These are phyloP conservation scores for Oryza coarctata DNA, from an alignment of 176 grass and related monocot species.

Conservation along the genomic window DNA sequence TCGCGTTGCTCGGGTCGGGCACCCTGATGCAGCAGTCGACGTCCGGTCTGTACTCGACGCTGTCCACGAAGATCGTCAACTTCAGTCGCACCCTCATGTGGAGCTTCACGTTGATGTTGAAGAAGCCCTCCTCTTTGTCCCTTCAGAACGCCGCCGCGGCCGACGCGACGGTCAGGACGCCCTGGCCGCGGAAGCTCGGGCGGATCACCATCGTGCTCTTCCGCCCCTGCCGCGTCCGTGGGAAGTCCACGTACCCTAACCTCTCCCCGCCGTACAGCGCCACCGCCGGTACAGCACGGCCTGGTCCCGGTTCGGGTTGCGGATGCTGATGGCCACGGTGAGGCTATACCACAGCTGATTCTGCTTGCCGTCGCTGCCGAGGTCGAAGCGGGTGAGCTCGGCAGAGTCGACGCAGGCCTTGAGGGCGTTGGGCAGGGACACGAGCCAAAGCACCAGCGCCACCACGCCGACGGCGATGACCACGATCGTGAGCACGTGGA, in stretches of 20 bases:
- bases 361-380: not conserved
- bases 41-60: constrained; percentile 41
- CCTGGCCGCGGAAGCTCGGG: constrained; percentile 19
- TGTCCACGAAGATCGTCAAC: constrained; percentile 34
- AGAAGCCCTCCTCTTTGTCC: constrained; percentile 50
- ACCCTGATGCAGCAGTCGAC: constrained; percentile 51
- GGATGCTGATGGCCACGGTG: constrained; percentile 38
- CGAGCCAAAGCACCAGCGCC: constrained; percentile 52
- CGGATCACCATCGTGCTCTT: constrained; percentile 39
- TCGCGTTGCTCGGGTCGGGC: constrained; percentile 34
- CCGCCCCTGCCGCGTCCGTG: constrained; percentile 24
- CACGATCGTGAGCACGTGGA: constrained; percentile 26
- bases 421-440: constrained; percentile 51
- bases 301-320: constrained; percentile 59
- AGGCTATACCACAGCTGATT: constrained; percentile 38
- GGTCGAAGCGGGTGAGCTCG: constrained; percentile 47
- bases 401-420: constrained; percentile 47
- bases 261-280: constrained; percentile 47
- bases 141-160: not conserved
- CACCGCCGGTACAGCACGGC: constrained; percentile 40
- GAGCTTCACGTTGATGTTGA: constrained; percentile 45
- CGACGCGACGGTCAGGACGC: not conserved
- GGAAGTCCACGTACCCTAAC: constrained; percentile 28
- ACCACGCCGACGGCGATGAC: constrained; percentile 40
- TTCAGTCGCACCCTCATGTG: constrained; percentile 41